phyloP scores from a whole-genome alignment of 108 stramenopile genomes.

The Pseudonitzschia multistriata region DNA sequence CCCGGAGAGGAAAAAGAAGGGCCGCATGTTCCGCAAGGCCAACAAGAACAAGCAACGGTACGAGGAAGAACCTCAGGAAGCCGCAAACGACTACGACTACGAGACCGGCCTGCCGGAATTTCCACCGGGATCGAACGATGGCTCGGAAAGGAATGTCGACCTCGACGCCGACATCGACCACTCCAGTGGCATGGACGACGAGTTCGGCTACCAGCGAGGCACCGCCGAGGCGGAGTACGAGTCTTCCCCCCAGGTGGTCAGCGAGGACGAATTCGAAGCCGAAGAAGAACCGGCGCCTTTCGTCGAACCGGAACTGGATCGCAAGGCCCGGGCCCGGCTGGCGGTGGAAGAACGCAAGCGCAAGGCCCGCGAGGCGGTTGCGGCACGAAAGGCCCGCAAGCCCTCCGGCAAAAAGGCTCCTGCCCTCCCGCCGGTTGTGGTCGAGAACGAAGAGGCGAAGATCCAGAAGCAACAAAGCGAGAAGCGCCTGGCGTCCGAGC shows the following conservation, averaged over 20 bases:
- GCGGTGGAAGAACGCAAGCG: constrained; percentile 44
- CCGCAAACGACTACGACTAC: background rate
- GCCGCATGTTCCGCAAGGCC: background rate
- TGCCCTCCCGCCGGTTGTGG: background rate
- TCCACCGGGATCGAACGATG: background rate
- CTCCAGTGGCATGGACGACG: background rate
- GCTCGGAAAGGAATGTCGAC: too few species aligned
- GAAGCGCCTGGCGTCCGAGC: background rate
- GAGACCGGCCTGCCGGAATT: background rate
- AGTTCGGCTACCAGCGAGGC: background rate
- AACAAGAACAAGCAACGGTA: background rate
- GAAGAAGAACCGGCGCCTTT: background rate
- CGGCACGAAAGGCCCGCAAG: constrained; percentile 32
- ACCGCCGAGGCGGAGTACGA: background rate
- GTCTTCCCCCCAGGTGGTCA: background rate
- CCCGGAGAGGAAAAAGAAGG: background rate
- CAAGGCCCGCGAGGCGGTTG: constrained; percentile 40
- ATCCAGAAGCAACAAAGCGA: background rate
- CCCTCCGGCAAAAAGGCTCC: background rate
- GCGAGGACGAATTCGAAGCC: background rate
- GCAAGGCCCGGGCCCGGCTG: constrained; percentile 26
- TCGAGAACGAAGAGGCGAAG: background rate
- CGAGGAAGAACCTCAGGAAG: background rate
- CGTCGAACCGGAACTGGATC: constrained; percentile 7
- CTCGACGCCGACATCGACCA: background rate